Evolutionary conservation across 495 filamentous ascomycete species (phyloP).

Genomic region (Penicillium odoratum): DNA sequence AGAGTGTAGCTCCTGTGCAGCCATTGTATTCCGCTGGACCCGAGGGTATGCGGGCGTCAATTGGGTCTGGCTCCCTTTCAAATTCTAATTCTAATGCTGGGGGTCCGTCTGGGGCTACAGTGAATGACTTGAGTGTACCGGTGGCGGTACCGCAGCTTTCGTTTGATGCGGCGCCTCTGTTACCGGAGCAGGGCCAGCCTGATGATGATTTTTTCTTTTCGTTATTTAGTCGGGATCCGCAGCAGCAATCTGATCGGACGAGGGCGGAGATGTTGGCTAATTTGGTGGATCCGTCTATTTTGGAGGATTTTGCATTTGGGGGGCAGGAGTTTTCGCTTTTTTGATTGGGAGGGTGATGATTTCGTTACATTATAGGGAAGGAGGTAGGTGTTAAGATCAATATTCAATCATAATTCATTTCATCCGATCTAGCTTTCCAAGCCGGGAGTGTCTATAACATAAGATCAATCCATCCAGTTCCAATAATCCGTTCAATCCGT

Average conservation of each 20-base stretch:
- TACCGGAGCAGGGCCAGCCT: background rate
- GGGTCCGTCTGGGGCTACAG: too few species aligned
- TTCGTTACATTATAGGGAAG: background rate
- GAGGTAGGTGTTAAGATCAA: too few species aligned
- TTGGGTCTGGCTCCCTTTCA: background rate
- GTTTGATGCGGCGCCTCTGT: background rate
- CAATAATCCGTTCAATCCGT: background rate
- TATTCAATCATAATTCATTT: conserved; percentile 15
- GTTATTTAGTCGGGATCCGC: conserved; percentile 21
- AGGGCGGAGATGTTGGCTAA: conserved; percentile 28
- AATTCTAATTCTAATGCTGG: background rate
- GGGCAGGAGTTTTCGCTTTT: conserved; percentile 23
- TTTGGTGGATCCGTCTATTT: conserved; percentile 26
- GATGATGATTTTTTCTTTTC: conserved; percentile 28
- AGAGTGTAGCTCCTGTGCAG: background rate
- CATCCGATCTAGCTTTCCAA: conserved; percentile 4
- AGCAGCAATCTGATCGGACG: conserved; percentile 14
- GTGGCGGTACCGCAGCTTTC: background rate
- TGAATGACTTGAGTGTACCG: background rate
- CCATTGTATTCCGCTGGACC: background rate
- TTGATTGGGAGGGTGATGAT: background rate
- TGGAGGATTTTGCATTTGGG: conserved; percentile 34
- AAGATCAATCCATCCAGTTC: background rate
- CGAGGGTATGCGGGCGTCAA: background rate
- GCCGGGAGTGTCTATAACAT: conserved; percentile 2